Conservation (phyloP, 2,329 filamentous ascomycete species). For the Epichloe elymi region DNA sequence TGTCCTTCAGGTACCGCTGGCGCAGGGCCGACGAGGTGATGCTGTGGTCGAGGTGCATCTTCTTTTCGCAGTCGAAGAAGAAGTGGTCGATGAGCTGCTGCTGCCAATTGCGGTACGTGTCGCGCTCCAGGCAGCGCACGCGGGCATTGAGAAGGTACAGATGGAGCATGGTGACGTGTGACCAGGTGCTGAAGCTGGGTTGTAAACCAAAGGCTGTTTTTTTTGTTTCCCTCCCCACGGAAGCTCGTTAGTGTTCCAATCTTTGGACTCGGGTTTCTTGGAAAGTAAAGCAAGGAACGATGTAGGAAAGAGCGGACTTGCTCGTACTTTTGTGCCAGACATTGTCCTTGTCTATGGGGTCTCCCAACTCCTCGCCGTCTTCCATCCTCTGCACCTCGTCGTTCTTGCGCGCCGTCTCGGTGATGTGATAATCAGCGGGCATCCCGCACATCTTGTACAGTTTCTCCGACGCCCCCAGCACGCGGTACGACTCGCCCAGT, state of each 20-base stretch:
- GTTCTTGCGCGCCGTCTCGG: constrained; percentile 51
- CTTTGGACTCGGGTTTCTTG: too few relatives aligned
- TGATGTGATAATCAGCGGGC: constrained; percentile 66
- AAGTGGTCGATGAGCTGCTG: constrained; percentile 90
- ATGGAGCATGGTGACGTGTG: constrained; percentile 90
- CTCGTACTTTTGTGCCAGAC: constrained; percentile 62
- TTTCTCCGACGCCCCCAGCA: constrained; percentile 65
- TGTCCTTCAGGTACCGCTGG: constrained; percentile 65
- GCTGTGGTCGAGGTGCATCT: constrained; percentile 71
- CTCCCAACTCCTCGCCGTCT: constrained; percentile 70
- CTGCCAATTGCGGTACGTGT: constrained; percentile 63
- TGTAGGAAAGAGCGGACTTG: constrained; percentile 9
- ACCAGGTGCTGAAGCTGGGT: constrained; percentile 91
- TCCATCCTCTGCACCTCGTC: constrained; percentile 56
- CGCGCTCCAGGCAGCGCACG: constrained; percentile 61
- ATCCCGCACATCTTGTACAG: constrained; percentile 63
- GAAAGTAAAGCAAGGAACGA: too few relatives aligned
- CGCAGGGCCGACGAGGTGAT: constrained; percentile 45
- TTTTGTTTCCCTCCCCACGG: too few relatives aligned
- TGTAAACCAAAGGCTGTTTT: constrained; percentile 57
- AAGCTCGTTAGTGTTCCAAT: neutral
- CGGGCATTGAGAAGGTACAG: constrained; percentile 84
- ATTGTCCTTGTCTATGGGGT: constrained; percentile 16
- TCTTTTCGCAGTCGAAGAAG: constrained; percentile 77
- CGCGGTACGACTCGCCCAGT: constrained; percentile 47